Base-by-base conservation (phyloP, 148 eudicot genomes). In the Pharnaceum exiguum region DNA sequence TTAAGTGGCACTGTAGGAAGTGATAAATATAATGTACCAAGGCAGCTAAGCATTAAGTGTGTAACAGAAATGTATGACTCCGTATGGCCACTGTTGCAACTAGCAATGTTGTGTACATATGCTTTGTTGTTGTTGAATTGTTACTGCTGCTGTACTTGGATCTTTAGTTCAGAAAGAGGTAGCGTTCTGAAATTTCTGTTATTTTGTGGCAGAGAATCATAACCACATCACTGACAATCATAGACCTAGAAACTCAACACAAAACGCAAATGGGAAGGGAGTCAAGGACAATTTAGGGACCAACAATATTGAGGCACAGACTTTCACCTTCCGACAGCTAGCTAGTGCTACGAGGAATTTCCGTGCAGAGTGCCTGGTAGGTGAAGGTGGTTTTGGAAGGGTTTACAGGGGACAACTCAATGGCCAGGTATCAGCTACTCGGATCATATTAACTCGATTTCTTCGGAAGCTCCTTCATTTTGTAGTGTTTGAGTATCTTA, bases 351-450 rank as follows among this genome's bases (percentile, higher is more conserved):
- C 90, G 16, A 84, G 76, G 74, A 84, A 84, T 61, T 84, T 84
- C 69, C 76, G 84, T 6, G 71, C 83, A 18, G 86, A 76, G 35
- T 75, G 83, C 62, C 53, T 84, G 28, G 12, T 84, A 28, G 86
- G 90, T 37, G 90, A 84, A 81, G 86, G 84, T 18, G 84, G 90
- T 8, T 84, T 81, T 46, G 90, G 90, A 47, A 71, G 86, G 58
- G 90, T 84, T 55, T 84, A 84, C 60, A 81, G 66, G 71, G 90
- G 90, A 12, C 60, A 63, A 32, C 66, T 84, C 63, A 68, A 67
- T 13, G 78, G 80, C 32, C 79, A 84, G 83, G 90, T 81, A 72
- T 3, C 23, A 21, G 6, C 28, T 39, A 16, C 17, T 22, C 2
- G 2, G 4, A 9, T 24, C 18, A 13, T 42, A 21, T 30, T 30